phyloP scores from a whole-genome alignment of 768 basidiomycete species.

The Lentinus brumalis region DNA sequence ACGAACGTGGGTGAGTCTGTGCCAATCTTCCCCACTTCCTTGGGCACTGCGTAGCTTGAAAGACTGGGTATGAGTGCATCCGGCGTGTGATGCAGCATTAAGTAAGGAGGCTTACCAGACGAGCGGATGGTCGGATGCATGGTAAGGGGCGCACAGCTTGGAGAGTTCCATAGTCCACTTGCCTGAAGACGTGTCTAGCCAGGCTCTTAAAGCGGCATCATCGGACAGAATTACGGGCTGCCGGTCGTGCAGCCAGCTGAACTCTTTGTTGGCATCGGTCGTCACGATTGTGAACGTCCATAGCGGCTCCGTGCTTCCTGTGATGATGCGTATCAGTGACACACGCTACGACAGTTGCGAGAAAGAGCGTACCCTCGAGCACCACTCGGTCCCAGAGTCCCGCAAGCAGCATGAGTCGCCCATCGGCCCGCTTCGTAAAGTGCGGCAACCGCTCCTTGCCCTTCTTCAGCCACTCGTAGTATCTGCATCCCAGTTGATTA shows the following conservation, averaged over 20 bases:
- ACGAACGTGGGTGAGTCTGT: conserved; percentile 82
- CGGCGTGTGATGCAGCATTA: not conserved
- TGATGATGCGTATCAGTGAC: not conserved
- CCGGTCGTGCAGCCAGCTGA: conserved; percentile 90
- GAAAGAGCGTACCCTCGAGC: conserved; percentile 52
- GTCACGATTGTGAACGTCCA: conserved; percentile 93
- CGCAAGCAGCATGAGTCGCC: conserved; percentile 77
- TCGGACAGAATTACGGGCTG: conserved; percentile 80
- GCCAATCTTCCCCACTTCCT: conserved; percentile 90
- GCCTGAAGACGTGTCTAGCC: conserved; percentile 79
- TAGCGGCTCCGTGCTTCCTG: conserved; percentile 57
- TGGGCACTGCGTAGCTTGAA: conserved; percentile 80
- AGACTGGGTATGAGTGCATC: not conserved
- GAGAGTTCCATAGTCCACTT: conserved; percentile 65
- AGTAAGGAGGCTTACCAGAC: conserved; percentile 56
- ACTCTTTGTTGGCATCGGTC: conserved; percentile 65
- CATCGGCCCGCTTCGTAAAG: conserved; percentile 71
- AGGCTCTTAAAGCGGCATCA: conserved; percentile 58
- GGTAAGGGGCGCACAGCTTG: conserved; percentile 62
- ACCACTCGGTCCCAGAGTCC: conserved; percentile 79
- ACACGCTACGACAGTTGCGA: not conserved
- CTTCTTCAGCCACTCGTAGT: conserved; percentile 94
- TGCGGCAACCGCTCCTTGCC: conserved; percentile 80
- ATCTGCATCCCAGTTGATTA: conserved; percentile 45
- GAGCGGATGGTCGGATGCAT: conserved; percentile 50